A percentile compares a stretch with the other conserved stretches of the same genome.
phyloP scores from a whole-genome alignment of 2,329 filamentous ascomycete genomes.

The Colletotrichum sidae region DNA sequence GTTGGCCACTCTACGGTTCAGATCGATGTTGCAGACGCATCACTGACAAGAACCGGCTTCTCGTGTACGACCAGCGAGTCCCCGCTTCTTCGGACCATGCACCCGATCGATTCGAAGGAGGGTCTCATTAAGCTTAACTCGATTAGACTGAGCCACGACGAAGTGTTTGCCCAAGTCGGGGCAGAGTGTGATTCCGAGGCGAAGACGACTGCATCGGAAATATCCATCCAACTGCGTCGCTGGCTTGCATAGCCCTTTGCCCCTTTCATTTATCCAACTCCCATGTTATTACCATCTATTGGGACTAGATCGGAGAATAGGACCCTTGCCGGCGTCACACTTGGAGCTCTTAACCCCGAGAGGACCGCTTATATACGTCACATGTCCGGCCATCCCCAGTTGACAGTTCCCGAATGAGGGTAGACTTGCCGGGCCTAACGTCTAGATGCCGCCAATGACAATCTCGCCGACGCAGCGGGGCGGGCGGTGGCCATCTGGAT shows the following conservation, averaged over 20 bases:
- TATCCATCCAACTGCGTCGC: background rate
- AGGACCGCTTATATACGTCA: too few species aligned
- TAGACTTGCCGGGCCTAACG: background rate
- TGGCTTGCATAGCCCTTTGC: background rate
- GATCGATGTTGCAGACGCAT: too few species aligned
- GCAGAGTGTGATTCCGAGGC: background rate
- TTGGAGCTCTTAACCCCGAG: background rate
- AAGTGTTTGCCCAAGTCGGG: conserved; percentile 14
- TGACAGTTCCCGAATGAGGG: conserved; percentile 5
- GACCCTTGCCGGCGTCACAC: conserved; percentile 16
- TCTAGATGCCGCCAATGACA: background rate
- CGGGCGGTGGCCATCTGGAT: background rate
- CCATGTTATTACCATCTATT: conserved; percentile 9
- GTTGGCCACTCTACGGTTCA: too few species aligned
- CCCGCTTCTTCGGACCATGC: background rate
- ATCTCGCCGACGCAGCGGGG: background rate
- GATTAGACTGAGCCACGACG: background rate
- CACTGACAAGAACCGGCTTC: too few species aligned
- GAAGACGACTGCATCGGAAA: conserved; percentile 1
- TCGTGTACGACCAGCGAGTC: too few species aligned
- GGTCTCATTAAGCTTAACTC: conserved; percentile 4
- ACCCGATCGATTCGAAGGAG: conserved; percentile 8
- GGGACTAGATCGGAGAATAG: conserved; percentile 7
- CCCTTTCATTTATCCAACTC: conserved; percentile 22
- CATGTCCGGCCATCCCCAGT: conserved; percentile 7